phyloP scores from a whole-genome alignment of 176 grass and related monocot species.

The Oropetium thomaeum region DNA sequence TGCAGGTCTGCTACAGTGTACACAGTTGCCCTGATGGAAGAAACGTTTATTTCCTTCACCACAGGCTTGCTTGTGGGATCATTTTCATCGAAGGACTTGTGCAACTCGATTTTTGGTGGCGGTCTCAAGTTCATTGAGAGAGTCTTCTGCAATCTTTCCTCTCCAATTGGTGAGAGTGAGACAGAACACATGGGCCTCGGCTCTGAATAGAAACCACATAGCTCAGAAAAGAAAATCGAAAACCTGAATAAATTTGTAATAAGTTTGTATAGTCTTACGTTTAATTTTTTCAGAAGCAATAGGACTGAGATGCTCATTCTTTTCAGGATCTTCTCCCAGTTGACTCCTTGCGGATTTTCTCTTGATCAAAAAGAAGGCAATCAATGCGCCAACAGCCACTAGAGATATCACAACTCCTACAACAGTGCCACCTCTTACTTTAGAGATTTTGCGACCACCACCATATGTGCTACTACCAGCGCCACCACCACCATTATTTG shows the following conservation, averaged over 20 bases:
- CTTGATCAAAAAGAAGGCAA: conserved; percentile 63
- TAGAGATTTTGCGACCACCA: conserved; percentile 39
- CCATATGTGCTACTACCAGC: background rate
- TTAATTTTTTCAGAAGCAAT: conserved; percentile 47
- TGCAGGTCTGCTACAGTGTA: conserved; percentile 89
- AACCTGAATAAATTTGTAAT: background rate
- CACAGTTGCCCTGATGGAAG: conserved; percentile 55
- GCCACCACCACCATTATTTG: background rate
- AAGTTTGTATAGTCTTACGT: conserved; percentile 19
- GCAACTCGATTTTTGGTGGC: conserved; percentile 57
- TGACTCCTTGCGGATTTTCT: conserved; percentile 41
- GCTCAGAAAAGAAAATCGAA: background rate
- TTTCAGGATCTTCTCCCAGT: conserved; percentile 37
- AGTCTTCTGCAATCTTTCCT: conserved; percentile 34
- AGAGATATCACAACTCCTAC: conserved; percentile 72
- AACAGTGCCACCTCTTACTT: conserved; percentile 52
- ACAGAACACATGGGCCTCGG: conserved; percentile 49
- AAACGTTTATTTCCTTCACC: conserved; percentile 33
- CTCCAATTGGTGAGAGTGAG: conserved; percentile 40
- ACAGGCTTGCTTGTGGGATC: conserved; percentile 46
- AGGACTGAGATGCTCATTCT: conserved; percentile 45
- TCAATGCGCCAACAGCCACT: conserved; percentile 43
- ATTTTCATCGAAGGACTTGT: conserved; percentile 61
- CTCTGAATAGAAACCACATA: conserved; percentile 39
- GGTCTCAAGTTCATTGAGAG: conserved; percentile 77